These are phyloP conservation scores for Eucalyptus paniculata DNA, from an alignment of 345 rosid genomes.

Conservation along the genomic window DNA sequence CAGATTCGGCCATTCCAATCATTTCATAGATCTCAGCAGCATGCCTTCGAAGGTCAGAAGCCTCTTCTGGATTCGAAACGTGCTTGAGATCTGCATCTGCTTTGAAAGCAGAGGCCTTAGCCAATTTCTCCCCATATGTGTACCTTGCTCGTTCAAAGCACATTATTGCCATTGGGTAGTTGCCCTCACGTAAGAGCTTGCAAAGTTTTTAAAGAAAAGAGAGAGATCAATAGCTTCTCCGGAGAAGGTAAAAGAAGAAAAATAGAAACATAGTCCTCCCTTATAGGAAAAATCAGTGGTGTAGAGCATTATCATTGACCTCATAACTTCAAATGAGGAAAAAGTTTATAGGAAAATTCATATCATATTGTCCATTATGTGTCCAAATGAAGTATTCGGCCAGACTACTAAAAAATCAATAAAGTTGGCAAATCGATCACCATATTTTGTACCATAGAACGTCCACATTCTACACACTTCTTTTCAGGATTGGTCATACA, in stretches of 20 bases:
- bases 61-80: conserved; percentile 16
- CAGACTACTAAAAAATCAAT: background rate
- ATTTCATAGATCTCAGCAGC: conserved; percentile 35
- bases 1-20: conserved; percentile 29
- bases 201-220: background rate
- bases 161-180: conserved; percentile 31
- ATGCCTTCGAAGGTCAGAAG: conserved; percentile 15
- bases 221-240: background rate
- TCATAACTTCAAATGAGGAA: background rate
- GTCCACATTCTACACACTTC: background rate
- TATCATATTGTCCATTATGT: background rate
- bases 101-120: conserved; percentile 30
- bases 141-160: conserved; percentile 45
- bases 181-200: conserved; percentile 26
- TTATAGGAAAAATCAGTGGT: background rate
- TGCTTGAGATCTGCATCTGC: conserved; percentile 22
- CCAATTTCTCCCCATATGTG: conserved; percentile 16
- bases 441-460: background rate
- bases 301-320: background rate
- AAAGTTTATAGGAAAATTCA: background rate
- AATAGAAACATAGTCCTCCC: background rate
- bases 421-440: background rate
- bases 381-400: background rate
- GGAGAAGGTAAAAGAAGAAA: background rate
- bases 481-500: background rate